Evolutionary conservation across 1,139 yeast species (phyloP).

Genomic region (Pichia sp.): DNA sequence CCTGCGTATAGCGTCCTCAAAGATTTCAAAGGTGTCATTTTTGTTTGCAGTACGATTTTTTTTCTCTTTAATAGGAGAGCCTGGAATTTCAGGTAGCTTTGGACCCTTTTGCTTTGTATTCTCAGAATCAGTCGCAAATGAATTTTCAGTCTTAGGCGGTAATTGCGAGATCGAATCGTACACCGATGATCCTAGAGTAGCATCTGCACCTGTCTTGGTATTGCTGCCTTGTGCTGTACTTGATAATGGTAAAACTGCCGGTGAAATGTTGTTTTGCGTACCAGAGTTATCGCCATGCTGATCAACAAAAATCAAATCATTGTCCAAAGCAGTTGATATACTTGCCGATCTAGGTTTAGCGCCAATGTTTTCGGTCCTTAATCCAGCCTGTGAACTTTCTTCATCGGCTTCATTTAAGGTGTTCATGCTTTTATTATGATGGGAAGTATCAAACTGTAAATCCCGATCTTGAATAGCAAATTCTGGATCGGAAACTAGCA

Average conservation of each 20-base stretch:
- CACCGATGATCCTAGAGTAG: slow-evolving; percentile 17
- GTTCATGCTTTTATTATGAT: slow-evolving; percentile 10
- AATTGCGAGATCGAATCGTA: slow-evolving; percentile 10
- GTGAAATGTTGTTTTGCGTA: slow-evolving; percentile 11
- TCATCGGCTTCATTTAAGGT: slow-evolving; percentile 25
- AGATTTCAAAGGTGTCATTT: slow-evolving; percentile 25
- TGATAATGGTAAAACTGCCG: slow-evolving; percentile 1
- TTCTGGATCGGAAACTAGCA: slow-evolving; percentile 14
- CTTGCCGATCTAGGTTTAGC: slow-evolving; percentile 19
- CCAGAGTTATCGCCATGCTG: background rate
- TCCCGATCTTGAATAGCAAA: slow-evolving; percentile 13
- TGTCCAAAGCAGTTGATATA: slow-evolving; percentile 21
- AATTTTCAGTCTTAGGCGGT: slow-evolving; percentile 23
- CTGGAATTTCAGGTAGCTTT: slow-evolving; percentile 34
- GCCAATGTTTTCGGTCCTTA: background rate
- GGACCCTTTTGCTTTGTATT: slow-evolving; percentile 24
- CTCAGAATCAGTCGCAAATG: slow-evolving; percentile 25
- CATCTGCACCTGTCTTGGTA: slow-evolving; percentile 3
- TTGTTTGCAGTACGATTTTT: slow-evolving; percentile 19
- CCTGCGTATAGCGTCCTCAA: slow-evolving; percentile 19
- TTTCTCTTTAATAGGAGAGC: slow-evolving; percentile 32
- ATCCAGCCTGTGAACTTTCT: slow-evolving; percentile 27
- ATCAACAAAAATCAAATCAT: slow-evolving; percentile 25
- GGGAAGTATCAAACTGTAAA: slow-evolving; percentile 3
- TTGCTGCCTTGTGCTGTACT: background rate